Percentiles rank a stretch among this genome's conserved stretches.
Evolutionary conservation across 2,329 filamentous ascomycete species (phyloP).

Genomic region (Coniochaeta pulveracea): DNA sequence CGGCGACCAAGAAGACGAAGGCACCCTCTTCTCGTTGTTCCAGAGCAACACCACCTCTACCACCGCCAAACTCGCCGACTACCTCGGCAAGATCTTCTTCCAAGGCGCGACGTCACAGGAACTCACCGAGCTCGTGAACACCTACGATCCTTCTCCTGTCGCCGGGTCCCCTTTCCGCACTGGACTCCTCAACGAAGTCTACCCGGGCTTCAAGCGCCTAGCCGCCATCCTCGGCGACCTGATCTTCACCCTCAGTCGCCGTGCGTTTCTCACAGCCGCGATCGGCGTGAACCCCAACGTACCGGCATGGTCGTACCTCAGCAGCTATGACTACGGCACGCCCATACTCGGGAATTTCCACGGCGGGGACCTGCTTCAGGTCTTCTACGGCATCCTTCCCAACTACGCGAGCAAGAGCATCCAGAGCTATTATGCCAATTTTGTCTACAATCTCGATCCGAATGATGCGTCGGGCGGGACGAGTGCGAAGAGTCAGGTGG

Average conservation of each 20-base stretch:
- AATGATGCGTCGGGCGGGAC: constrained; percentile 32
- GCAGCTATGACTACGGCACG: constrained; percentile 59
- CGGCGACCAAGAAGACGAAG: constrained; percentile 72
- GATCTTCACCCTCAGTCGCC: constrained; percentile 61
- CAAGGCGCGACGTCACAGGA: constrained; percentile 35
- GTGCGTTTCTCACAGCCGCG: constrained; percentile 45
- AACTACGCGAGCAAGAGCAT: constrained; percentile 50
- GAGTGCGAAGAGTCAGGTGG: constrained; percentile 19
- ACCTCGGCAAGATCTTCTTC: constrained; percentile 52
- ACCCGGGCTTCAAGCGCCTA: constrained; percentile 67
- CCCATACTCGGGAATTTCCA: constrained; percentile 70
- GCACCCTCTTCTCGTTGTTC: constrained; percentile 62
- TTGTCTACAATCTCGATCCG: constrained; percentile 59
- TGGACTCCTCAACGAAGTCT: constrained; percentile 54
- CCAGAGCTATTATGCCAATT: constrained; percentile 61
- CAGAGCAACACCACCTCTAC: constrained; percentile 55
- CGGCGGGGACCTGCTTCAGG: constrained; percentile 54
- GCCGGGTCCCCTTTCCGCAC: constrained; percentile 66
- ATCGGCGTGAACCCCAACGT: constrained; percentile 39
- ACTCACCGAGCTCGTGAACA: constrained; percentile 44
- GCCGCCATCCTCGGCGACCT: constrained; percentile 67
- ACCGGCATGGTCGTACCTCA: constrained; percentile 63
- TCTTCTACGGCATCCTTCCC: constrained; percentile 53
- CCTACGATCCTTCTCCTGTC: constrained; percentile 45
- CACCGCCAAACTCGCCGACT: constrained; percentile 44